Evolutionary conservation across 257 asterid species (phyloP).

Genomic region (Prunella vulgaris): DNA sequence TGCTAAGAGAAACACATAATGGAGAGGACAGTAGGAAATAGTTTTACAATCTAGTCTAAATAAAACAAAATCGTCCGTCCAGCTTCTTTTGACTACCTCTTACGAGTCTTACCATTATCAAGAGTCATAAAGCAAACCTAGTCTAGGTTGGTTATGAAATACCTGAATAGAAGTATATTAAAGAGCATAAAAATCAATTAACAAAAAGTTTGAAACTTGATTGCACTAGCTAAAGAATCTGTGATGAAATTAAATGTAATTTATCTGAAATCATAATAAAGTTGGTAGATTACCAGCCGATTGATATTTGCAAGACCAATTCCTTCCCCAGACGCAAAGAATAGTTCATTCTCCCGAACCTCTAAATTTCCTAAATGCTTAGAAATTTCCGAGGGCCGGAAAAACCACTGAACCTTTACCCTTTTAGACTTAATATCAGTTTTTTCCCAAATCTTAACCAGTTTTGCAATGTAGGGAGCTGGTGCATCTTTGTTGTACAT

Average conservation of each 20-base stretch:
- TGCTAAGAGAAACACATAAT: neutral
- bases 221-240: neutral
- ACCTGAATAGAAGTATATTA: neutral
- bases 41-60: neutral
- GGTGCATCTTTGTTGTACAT: slow-evolving; percentile 44
- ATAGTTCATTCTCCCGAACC: slow-evolving; percentile 53
- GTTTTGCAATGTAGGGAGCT: slow-evolving; percentile 62
- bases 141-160: neutral
- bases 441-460: slow-evolving; percentile 71
- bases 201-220: neutral
- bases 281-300: slow-evolving; percentile 49
- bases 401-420: slow-evolving; percentile 85
- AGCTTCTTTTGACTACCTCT: neutral
- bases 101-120: neutral
- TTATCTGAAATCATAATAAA: neutral
- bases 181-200: neutral
- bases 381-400: slow-evolving; percentile 62
- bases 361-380: slow-evolving; percentile 34
- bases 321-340: slow-evolving; percentile 85
- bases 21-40: too few species aligned
- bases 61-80: neutral
- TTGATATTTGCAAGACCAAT: slow-evolving; percentile 53
- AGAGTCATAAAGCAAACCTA: neutral
- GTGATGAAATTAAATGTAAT: neutral
- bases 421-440: slow-evolving; percentile 34